These are phyloP conservation scores for Arxiozyma heterogenica DNA, from an alignment of 1,139 yeast genomes.

Conservation along the genomic window DNA sequence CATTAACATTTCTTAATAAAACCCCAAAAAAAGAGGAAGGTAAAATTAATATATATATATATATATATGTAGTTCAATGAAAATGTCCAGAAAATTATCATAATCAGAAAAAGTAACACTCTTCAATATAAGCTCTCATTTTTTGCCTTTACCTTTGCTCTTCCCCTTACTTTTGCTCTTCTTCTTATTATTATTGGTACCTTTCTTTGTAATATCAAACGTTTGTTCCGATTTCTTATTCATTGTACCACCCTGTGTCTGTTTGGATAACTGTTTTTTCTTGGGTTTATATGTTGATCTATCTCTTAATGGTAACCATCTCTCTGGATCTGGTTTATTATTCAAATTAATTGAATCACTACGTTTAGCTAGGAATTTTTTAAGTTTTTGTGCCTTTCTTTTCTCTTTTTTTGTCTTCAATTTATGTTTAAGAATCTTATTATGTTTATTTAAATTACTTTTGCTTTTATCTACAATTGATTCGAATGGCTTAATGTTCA, in stretches of 20 bases:
- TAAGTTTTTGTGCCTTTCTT: conserved; percentile 35
- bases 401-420: conserved; percentile 28
- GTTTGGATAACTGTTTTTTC: conserved; percentile 42
- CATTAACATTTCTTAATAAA: background rate
- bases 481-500: conserved; percentile 35
- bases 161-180: conserved; percentile 17
- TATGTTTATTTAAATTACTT: background rate
- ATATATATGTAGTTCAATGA: background rate
- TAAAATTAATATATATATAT: background rate
- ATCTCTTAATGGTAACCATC: conserved; percentile 87
- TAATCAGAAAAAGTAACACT: background rate
- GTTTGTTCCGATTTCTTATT: conserved; percentile 45
- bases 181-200: conserved; percentile 31
- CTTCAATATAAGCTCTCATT: conserved; percentile 10
- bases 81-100: background rate
- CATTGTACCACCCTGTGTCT: conserved; percentile 64
- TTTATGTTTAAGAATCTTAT: conserved; percentile 22
- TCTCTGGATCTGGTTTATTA: conserved; percentile 50
- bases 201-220: conserved; percentile 37
- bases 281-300: conserved; percentile 77
- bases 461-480: conserved; percentile 4
- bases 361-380: conserved; percentile 36
- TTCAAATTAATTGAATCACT: conserved; percentile 27
- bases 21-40: background rate
- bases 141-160: conserved; percentile 29